phyloP scores from a whole-genome alignment of 805 yeast genomes.

The Kodamaea kaohsiungensis region DNA sequence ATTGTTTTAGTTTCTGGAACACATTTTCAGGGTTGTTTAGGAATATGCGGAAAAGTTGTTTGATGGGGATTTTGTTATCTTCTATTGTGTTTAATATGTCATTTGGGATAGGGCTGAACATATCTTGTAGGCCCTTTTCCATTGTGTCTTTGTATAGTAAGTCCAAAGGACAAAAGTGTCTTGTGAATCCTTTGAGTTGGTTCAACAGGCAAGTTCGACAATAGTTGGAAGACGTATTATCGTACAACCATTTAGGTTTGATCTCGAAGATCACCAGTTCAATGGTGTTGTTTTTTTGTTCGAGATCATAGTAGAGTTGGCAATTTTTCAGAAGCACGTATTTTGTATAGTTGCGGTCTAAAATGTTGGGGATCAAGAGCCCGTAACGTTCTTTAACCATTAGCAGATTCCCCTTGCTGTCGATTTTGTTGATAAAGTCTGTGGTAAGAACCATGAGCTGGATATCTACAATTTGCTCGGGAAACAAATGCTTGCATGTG shows the following conservation, averaged over 20 bases:
- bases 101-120: slow-evolving; percentile 24
- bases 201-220: slow-evolving; percentile 63
- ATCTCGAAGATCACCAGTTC: slow-evolving; percentile 42
- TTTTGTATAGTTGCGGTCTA: slow-evolving; percentile 32
- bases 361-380: slow-evolving; percentile 42
- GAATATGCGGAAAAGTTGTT: slow-evolving; percentile 33
- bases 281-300: slow-evolving; percentile 4
- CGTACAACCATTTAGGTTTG: slow-evolving; percentile 64
- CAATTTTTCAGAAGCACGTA: slow-evolving; percentile 36
- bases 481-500: slow-evolving; percentile 32
- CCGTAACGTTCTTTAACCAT: slow-evolving; percentile 45
- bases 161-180: slow-evolving; percentile 51
- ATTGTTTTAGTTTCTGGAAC: slow-evolving; percentile 34
- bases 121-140: slow-evolving; percentile 34
- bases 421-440: slow-evolving; percentile 30
- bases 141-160: slow-evolving; percentile 35
- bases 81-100: slow-evolving; percentile 21
- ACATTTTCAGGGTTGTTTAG: slow-evolving; percentile 30
- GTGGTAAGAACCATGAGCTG: slow-evolving; percentile 32
- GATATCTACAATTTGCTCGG: slow-evolving; percentile 31
- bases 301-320: slow-evolving; percentile 26
- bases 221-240: slow-evolving; percentile 41
- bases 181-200: slow-evolving; percentile 28
- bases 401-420: slow-evolving; percentile 26
- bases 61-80: slow-evolving; percentile 33